These are phyloP conservation scores for Penicillium psychrofluorescens DNA, from an alignment of 495 filamentous ascomycete genomes.

Conservation along the genomic window DNA sequence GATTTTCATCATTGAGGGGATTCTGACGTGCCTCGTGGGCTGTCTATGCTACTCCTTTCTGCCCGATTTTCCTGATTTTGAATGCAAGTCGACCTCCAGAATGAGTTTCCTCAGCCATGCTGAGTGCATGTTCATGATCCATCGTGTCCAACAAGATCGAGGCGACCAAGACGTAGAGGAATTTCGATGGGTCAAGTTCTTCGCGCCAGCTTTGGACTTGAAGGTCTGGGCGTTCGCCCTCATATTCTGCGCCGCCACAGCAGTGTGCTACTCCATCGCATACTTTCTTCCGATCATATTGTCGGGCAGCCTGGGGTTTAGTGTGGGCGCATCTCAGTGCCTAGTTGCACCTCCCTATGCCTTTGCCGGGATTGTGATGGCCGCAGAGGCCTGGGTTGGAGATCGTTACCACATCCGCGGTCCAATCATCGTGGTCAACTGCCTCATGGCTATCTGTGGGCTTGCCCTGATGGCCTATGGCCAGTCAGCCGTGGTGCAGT, in stretches of 20 bases:
- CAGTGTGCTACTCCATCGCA: constrained; percentile 32
- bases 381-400: constrained; percentile 27
- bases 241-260: neutral
- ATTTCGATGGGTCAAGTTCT: constrained; percentile 32
- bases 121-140: constrained; percentile 38
- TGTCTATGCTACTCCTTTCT: constrained; percentile 16
- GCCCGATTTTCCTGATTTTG: constrained; percentile 39
- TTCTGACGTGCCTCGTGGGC: neutral
- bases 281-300: constrained; percentile 54
- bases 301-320: constrained; percentile 38
- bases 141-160: constrained; percentile 41
- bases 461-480: constrained; percentile 1
- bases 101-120: constrained; percentile 31
- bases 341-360: constrained; percentile 48
- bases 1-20: constrained; percentile 24
- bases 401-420: constrained; percentile 45
- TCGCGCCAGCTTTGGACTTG: constrained; percentile 29
- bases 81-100: constrained; percentile 13
- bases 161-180: constrained; percentile 33
- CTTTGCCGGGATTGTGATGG: constrained; percentile 45
- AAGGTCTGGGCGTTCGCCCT: constrained; percentile 39
- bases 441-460: neutral
- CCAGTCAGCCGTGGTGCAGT: constrained; percentile 36
- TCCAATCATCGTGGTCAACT: constrained; percentile 43
- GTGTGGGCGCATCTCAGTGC: constrained; percentile 41